Evolutionary conservation across 768 basidiomycete species (phyloP), one percentile per base, ranked within the genome.

Genomic region (Piloderma croceum): DNA sequence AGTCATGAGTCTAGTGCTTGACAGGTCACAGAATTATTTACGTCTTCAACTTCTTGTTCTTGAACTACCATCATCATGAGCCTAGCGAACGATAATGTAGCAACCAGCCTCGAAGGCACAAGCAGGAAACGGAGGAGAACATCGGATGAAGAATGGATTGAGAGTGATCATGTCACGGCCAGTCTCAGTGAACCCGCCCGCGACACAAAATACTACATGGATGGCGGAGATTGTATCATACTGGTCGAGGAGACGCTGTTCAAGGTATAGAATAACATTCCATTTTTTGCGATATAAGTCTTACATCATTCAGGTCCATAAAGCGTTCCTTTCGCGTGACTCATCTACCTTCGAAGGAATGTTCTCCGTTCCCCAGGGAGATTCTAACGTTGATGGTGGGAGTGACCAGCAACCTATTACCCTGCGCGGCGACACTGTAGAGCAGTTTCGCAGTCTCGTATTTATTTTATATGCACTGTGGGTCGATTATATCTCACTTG

Each of bases 401-500:
- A 65, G 62, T 50, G 76, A 78, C 55, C 68, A 70, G n/a, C 63
- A 66, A 13, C 75, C 74, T 3, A 62, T 75, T 24, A 52, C 56
- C n/a, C 62, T 75, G 24, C 61, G 63, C 27, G 63, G 64, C 6
- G 62, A 70, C 25, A 65, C 67, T 9, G 62, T 64, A 23, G 67
- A 69, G 35, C 71, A 76, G 39, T 74, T 71, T 46, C 63, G 71
- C 7, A 73, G 71, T 3, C 62, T 80, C 27, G 56, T 78, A 24
- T 78, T 74, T 73, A 66, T 70, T 3, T 50, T 76, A 34, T 70
- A 77, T 48, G 68, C 71, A 0, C 51, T 67, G 77, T 79, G 60
- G 53, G 74, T 67, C 37, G 38, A 38, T 41, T n/a, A n/a, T n/a
- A n/a, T n/a, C n/a, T n/a, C n/a, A n/a, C n/a, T n/a, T n/a, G n/a